A percentile compares a stretch with the other conserved stretches of the same genome.
Conservation (phyloP, 129 eudicot genomes). For the Lactuca sativa region DNA sequence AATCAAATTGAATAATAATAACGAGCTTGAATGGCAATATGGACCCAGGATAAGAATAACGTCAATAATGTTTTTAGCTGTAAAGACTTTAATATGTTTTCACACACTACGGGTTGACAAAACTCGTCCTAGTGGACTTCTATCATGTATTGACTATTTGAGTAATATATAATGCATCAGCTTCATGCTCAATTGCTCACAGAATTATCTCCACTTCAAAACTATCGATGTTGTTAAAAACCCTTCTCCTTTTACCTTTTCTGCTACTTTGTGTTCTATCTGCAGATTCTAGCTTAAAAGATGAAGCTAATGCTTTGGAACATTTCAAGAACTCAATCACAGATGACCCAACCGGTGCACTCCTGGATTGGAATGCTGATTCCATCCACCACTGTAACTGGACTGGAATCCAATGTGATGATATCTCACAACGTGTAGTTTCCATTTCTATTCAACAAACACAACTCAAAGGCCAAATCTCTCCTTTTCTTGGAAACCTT, state of each 20-base stretch:
- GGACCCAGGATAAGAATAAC: conserved; percentile 8
- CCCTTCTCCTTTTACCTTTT: conserved; percentile 10
- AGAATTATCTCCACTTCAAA: not conserved
- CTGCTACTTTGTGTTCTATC: conserved; percentile 31
- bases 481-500: too few species aligned
- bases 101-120: conserved; percentile 15
- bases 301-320: too few species aligned
- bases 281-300: conserved; percentile 14
- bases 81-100: not conserved
- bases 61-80: not conserved
- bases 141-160: too few species aligned
- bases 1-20: too few species aligned
- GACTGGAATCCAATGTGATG: too few species aligned
- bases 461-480: too few species aligned
- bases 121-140: not conserved
- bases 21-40: not conserved
- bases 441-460: too few species aligned
- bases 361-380: too few species aligned
- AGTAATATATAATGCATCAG: conserved; percentile 5
- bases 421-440: too few species aligned
- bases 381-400: too few species aligned
- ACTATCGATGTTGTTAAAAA: conserved; percentile 22
- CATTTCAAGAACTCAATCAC: too few species aligned
- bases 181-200: not conserved
- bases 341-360: too few species aligned